Conservation (phyloP, 179 eudicot species). For the Pouteria campechiana region DNA sequence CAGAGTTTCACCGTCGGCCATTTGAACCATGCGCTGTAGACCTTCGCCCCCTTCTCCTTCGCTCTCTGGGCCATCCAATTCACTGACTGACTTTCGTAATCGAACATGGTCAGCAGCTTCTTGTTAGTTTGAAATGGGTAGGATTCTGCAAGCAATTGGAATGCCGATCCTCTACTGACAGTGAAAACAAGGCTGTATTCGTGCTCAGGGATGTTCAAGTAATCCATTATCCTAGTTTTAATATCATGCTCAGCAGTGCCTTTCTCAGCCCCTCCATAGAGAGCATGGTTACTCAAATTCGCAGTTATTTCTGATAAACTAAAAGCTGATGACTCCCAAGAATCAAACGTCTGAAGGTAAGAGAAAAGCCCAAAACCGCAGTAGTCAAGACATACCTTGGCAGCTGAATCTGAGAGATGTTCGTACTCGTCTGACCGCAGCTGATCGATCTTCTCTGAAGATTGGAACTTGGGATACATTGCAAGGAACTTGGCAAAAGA, state of each 20-base stretch:
- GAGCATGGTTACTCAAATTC: constrained; percentile 51
- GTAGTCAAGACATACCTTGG: constrained; percentile 71
- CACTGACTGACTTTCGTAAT: constrained; percentile 71
- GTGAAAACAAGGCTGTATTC: constrained; percentile 76
- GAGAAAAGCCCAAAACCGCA: constrained; percentile 98
- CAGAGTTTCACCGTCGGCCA: constrained; percentile 64
- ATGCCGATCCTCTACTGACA: constrained; percentile 77
- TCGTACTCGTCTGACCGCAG: constrained; percentile 42
- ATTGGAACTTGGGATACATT: constrained; percentile 50
- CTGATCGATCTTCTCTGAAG: constrained; percentile 57
- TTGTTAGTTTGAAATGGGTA: constrained; percentile 61
- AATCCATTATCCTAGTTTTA: constrained; percentile 48
- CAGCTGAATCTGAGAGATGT: constrained; percentile 29
- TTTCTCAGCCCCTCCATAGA: constrained; percentile 47
- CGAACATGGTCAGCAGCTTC: constrained; percentile 76
- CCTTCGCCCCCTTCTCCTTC: constrained; percentile 49
- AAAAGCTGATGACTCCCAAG: constrained; percentile 43
- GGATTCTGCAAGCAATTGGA: constrained; percentile 70
- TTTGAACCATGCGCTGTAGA: constrained; percentile 56
- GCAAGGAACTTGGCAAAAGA: constrained; percentile 40
- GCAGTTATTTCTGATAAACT: constrained; percentile 49
- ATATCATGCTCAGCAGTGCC: constrained; percentile 53
- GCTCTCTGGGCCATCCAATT: constrained; percentile 60
- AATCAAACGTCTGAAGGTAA: constrained; percentile 36
- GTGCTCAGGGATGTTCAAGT: constrained; percentile 41